phyloP scores from a whole-genome alignment of 441 rosid genomes.

The Syzygium syzygioides region DNA sequence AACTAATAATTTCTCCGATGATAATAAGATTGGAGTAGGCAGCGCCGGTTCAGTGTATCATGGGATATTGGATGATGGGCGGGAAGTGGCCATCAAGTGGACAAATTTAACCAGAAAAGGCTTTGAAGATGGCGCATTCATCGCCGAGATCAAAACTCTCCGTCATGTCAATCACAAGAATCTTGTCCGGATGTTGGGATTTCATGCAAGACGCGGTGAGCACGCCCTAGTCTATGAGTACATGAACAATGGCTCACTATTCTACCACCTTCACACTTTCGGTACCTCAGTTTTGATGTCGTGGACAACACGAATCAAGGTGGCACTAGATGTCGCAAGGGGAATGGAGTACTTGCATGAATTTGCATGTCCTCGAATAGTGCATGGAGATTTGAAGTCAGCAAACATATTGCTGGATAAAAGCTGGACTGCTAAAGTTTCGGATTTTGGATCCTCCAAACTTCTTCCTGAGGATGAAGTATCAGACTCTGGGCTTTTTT shows the following conservation, averaged over 20 bases:
- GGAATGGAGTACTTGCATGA: slow-evolving; percentile 1
- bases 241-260: not conserved
- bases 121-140: not conserved
- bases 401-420: slow-evolving; percentile 12
- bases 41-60: not conserved
- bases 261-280: not conserved
- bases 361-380: not conserved
- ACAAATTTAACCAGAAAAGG: not conserved
- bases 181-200: not conserved
- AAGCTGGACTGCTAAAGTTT: slow-evolving; percentile 19
- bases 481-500: fast-evolving
- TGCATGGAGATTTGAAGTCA: slow-evolving; percentile 1
- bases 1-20: not conserved
- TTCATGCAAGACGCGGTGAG: not conserved
- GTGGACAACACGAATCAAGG: not conserved
- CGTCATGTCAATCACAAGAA: not conserved
- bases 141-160: not conserved
- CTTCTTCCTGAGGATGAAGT: not conserved
- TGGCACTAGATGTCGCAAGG: not conserved
- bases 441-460: slow-evolving; percentile 17
- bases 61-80: not conserved
- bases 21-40: not conserved
- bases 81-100: not conserved
- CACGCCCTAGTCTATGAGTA: not conserved
- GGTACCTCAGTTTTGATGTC: not conserved